Percentiles rank a stretch among this genome's conserved stretches.
Conservation (phyloP, 2,329 filamentous ascomycete species). For the Trichoderma afroharzianum region DNA sequence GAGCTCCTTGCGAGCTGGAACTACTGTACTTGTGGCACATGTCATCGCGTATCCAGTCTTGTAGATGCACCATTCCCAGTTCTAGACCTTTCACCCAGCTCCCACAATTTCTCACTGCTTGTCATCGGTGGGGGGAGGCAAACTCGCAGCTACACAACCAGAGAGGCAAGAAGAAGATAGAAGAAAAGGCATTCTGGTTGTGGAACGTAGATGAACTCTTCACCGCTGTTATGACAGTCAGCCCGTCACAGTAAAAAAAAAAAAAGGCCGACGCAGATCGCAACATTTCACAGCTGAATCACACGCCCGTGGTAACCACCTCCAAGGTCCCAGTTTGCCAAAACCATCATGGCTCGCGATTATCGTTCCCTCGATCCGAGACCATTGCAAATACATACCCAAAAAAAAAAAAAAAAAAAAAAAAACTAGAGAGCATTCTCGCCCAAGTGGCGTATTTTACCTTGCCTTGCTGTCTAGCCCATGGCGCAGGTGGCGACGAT, state of each 20-base stretch:
- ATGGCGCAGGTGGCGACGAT: slow-evolving; percentile 11
- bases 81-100: background rate
- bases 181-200: background rate
- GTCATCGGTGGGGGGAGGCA: background rate
- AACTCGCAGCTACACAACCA: background rate
- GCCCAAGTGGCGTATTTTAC: slow-evolving; percentile 12
- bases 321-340: background rate
- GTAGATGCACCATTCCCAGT: background rate
- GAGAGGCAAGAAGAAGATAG: background rate
- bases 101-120: background rate
- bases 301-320: background rate
- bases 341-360: background rate
- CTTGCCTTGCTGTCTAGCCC: background rate
- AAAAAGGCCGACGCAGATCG: background rate
- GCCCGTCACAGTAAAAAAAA: background rate
- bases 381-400: background rate
- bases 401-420: background rate
- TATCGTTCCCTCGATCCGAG: background rate
- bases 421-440: background rate
- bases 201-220: background rate
- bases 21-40: background rate
- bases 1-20: background rate
- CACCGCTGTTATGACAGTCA: slow-evolving; percentile 6
- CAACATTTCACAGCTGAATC: background rate
- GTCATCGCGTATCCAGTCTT: background rate